Conservation (phyloP, 306 rosid genomes). For the Alnus glutinosa region DNA sequence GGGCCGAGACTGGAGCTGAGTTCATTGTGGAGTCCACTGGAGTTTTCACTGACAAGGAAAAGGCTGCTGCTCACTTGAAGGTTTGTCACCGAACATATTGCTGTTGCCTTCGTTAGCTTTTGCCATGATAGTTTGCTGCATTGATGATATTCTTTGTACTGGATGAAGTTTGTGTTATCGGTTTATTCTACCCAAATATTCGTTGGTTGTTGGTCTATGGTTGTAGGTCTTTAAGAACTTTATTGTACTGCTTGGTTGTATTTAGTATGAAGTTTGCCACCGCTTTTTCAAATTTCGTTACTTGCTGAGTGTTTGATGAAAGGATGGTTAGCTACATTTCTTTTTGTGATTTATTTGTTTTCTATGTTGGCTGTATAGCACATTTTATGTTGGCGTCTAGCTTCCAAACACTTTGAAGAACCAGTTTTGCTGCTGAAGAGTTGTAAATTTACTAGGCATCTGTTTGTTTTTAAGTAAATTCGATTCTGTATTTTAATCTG, state of each 20-base stretch:
- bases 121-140: no score
- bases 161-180: no score
- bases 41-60: conserved; percentile 57
- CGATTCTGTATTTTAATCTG: no score
- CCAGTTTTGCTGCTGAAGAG: not conserved
- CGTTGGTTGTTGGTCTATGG: no score
- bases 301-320: no score
- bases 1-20: conserved; percentile 57
- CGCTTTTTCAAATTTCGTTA: not conserved
- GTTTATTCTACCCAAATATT: no score
- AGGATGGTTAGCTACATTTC: no score
- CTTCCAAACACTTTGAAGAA: not conserved
- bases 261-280: not conserved
- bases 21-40: conserved; percentile 61
- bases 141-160: no score
- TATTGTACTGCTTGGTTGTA: not conserved
- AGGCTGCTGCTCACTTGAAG: conserved; percentile 71
- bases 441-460: not conserved
- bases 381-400: not conserved
- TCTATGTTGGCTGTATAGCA: not conserved
- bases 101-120: not conserved
- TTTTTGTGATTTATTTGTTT: no score
- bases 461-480: no score
- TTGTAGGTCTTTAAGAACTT: not conserved
- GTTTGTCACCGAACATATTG: conserved; percentile 19